Percentiles rank a stretch among this genome's conserved stretches.
Evolutionary conservation across 2,329 filamentous ascomycete species (phyloP).

Genomic region (Ramularia endophylla): DNA sequence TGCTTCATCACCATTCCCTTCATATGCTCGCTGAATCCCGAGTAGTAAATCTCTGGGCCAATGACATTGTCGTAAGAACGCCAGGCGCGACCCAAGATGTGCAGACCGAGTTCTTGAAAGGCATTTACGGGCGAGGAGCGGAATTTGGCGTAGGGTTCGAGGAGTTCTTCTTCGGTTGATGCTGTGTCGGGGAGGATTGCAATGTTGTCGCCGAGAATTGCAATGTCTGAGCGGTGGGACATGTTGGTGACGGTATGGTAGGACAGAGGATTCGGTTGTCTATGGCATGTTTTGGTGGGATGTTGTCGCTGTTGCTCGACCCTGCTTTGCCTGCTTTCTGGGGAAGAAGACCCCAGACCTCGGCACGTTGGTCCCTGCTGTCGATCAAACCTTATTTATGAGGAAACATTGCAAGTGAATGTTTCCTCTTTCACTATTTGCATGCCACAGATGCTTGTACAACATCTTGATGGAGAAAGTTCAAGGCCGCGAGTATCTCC

Average conservation of each 20-base stretch:
- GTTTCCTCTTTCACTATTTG: too few relatives aligned
- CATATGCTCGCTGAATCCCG: conserved; percentile 88
- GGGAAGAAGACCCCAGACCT: conserved; percentile 1
- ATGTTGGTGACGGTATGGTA: conserved; percentile 5
- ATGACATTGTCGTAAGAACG: conserved; percentile 86
- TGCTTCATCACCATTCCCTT: conserved; percentile 70
- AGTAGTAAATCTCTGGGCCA: conserved; percentile 88
- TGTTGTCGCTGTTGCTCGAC: not conserved
- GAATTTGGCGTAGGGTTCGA: conserved; percentile 83
- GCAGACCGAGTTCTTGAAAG: conserved; percentile 84
- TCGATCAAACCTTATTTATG: too few relatives aligned
- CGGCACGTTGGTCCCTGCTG: not conserved
- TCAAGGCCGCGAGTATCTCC: too few relatives aligned
- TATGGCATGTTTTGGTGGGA: too few relatives aligned
- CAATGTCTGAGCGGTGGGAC: conserved; percentile 34
- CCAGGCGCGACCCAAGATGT: conserved; percentile 92
- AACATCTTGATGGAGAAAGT: too few relatives aligned
- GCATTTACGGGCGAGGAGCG: conserved; percentile 69
- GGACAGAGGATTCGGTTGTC: too few relatives aligned
- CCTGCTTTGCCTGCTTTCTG: not conserved
- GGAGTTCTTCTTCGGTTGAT: conserved; percentile 56
- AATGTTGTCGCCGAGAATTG: conserved; percentile 41
- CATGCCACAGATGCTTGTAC: too few relatives aligned
- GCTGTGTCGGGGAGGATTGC: conserved; percentile 38
- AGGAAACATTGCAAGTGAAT: too few relatives aligned